These are phyloP conservation scores for Pyricularia sp. DNA, from an alignment of 2,329 filamentous ascomycete genomes.

Conservation along the genomic window DNA sequence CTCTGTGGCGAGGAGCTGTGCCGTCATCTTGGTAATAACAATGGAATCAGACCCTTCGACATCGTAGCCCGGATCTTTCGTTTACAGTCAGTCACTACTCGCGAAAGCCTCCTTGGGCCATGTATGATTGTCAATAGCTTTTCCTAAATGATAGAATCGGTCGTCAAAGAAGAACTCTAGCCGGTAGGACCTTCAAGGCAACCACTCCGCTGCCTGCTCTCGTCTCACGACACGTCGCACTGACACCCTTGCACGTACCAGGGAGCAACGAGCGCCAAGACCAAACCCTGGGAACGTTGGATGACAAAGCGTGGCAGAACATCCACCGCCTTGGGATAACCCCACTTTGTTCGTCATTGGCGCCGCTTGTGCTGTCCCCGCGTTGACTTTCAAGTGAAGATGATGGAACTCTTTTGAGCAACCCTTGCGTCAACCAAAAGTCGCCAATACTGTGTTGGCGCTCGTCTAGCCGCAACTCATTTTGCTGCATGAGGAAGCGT, in stretches of 20 bases:
- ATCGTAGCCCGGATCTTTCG: conserved; percentile 8
- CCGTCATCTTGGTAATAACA: conserved; percentile 59
- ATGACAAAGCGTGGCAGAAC: conserved; percentile 12
- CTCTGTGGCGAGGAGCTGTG: conserved; percentile 81
- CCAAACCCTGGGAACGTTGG: neutral
- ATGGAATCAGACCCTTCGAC: conserved; percentile 6
- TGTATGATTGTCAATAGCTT: neutral
- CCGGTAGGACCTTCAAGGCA: neutral
- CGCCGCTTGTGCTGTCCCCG: neutral
- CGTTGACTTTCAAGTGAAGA: neutral
- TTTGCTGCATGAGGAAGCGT: neutral
- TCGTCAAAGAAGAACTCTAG: neutral
- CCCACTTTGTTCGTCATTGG: neutral
- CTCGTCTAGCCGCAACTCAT: neutral
- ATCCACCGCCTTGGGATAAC: conserved; percentile 10
- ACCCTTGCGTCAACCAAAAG: neutral
- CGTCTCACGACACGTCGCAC: neutral
- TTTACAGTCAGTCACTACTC: neutral
- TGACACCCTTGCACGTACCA: neutral
- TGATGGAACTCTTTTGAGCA: neutral
- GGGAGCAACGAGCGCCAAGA: neutral
- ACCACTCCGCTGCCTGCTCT: neutral
- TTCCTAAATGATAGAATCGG: neutral
- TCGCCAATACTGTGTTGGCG: neutral
- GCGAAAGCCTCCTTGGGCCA: neutral